Conservation (phyloP, 139 green algal genomes). For the Deuterostichococcus epilithicus region DNA sequence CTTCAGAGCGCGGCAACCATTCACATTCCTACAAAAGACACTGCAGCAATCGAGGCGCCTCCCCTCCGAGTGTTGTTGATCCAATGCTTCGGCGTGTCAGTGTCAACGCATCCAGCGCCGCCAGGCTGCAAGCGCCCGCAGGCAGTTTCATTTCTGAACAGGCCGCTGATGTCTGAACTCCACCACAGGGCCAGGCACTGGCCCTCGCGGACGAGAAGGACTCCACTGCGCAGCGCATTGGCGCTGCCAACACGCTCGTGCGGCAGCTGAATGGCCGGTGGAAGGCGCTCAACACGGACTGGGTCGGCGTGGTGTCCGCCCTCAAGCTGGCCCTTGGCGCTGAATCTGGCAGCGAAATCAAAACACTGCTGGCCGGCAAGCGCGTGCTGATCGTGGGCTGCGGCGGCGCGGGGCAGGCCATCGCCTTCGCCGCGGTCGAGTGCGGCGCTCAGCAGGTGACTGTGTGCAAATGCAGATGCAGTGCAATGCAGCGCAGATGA, state of each 20-base stretch:
- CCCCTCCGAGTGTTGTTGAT: too few species aligned
- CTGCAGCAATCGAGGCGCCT: too few species aligned
- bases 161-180: too few species aligned
- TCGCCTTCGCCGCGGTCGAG: neutral
- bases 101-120: too few species aligned
- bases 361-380: neutral
- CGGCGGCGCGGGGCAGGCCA: neutral
- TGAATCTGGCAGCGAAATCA: too few species aligned
- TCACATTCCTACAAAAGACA: too few species aligned
- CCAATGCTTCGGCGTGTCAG: too few species aligned
- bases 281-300: neutral
- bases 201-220: neutral
- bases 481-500: neutral
- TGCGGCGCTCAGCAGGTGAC: neutral
- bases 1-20: too few species aligned
- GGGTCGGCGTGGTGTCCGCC: neutral
- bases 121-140: too few species aligned
- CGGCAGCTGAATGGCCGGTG: neutral
- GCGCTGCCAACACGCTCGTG: neutral
- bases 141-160: too few species aligned
- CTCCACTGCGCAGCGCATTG: neutral
- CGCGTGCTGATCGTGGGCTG: neutral
- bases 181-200: neutral
- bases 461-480: too few species aligned
- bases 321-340: neutral